Base-by-base conservation (phyloP, 73 alveolate species). In the Symbiodinium pilosum region DNA sequence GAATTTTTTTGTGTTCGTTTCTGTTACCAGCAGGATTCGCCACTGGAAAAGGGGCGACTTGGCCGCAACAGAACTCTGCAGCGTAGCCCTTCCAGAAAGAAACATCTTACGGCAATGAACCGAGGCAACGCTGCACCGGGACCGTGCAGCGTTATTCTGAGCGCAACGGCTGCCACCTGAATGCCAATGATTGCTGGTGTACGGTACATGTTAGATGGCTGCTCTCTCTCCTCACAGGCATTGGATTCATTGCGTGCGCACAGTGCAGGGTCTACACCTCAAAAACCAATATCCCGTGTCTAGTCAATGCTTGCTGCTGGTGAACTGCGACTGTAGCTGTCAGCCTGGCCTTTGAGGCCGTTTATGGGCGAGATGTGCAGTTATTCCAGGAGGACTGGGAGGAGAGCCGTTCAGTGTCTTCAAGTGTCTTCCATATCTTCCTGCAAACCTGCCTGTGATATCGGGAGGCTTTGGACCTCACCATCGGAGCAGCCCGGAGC, bases 331-430 rank as follows among this genome's bases (percentile, higher is more conserved):
- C n/a, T 54, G 73, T 16, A 54, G 26, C 73, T 2, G 81, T 1
- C 28, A 56, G 28, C 81, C 9, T 20, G 81, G 6, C 38, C 81
- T 9, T 38, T 9, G 30, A 88, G 95, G 95, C 95, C n/a, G 42
- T 7, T 3, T 36, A 69, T 71, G 97, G 97, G 8, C 84, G 97
- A 9, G 97, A 91, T 64, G 97, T 41, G 40, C 97, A 91, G 43
- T 68, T 91, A 43, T 91, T 91, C 32, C 97, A 91, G 36, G 97
- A 91, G 43, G 97, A 91, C 32, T 91, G 97, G 97, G 89, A 91
- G 54, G 97, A 20, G n/a, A n/a, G n/a, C n/a, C n/a, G n/a, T n/a
- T n/a, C n/a, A n/a, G n/a, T n/a, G n/a, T n/a, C n/a, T n/a, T n/a
- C n/a, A n/a, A n/a, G n/a, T n/a, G n/a, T n/a, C n/a, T n/a, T n/a